Evolutionary conservation across 345 rosid species (phyloP).

Genomic region (Mangifera indica): DNA sequence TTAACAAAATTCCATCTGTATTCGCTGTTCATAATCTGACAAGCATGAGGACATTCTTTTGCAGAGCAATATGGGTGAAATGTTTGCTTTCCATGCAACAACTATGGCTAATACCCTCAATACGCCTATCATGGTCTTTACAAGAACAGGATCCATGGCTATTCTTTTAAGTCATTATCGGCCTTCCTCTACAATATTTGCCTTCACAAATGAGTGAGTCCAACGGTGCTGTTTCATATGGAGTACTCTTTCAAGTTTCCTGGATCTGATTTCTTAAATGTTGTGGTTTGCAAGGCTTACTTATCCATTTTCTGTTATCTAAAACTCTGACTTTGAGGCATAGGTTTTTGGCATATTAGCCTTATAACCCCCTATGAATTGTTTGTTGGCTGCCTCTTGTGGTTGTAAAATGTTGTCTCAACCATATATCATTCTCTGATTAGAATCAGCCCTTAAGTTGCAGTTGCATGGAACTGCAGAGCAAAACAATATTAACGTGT

Average conservation of each 20-base stretch:
- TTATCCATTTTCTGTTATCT: no score
- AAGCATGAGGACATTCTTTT: conserved; percentile 26
- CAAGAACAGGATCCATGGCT: conserved; percentile 96
- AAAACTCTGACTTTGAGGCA: neutral
- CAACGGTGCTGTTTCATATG: neutral
- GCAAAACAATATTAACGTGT: neutral
- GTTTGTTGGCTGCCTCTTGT: neutral
- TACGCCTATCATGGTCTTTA: conserved; percentile 81
- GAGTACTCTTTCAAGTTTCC: neutral
- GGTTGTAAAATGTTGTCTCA: neutral
- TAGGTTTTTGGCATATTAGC: neutral
- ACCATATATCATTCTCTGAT: neutral
- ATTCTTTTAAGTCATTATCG: conserved; percentile 78
- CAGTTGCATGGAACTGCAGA: no score
- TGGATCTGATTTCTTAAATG: conserved; percentile 5
- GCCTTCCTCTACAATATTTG: conserved; percentile 81
- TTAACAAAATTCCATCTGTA: neutral
- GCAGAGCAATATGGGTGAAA: conserved; percentile 94
- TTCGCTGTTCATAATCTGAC: conserved; percentile 20
- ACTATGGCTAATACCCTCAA: conserved; percentile 88
- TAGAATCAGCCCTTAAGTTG: no score
- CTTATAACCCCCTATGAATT: neutral
- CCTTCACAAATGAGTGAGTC: conserved; percentile 93
- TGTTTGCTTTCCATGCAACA: conserved; percentile 95
- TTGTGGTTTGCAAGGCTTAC: neutral